These are phyloP conservation scores for Dictyostelium brefeldianum DNA, from an alignment of 78 protist genomes.

Conservation along the genomic window DNA sequence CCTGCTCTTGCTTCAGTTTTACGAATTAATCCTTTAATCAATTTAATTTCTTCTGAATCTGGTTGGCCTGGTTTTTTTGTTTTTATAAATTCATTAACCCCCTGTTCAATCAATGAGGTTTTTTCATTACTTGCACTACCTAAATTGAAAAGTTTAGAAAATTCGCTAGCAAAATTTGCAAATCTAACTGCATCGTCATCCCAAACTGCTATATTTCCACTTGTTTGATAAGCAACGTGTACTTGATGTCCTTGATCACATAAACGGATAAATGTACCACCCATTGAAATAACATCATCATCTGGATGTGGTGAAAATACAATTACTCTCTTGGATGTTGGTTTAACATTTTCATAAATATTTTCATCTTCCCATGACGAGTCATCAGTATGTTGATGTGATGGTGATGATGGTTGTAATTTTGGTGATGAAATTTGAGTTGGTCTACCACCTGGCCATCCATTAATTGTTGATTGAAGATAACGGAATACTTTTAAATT, in stretches of 20 bases:
- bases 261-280: conserved; percentile 85
- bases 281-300: conserved; percentile 92
- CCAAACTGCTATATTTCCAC: conserved; percentile 85
- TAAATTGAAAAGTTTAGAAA: conserved; percentile 34
- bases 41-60: conserved; percentile 50
- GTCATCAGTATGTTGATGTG: not conserved
- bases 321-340: conserved; percentile 68
- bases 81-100: conserved; percentile 18
- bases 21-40: conserved; percentile 88
- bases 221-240: conserved; percentile 75
- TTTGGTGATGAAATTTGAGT: not conserved
- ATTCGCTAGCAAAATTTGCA: conserved; percentile 53
- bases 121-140: not conserved
- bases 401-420: not conserved
- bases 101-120: not conserved
- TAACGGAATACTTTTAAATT: conserved; percentile 72
- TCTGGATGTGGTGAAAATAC: conserved; percentile 93
- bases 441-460: conserved; percentile 88
- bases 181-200: conserved; percentile 84
- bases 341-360: conserved; percentile 11
- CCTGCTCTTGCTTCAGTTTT: conserved; percentile 86
- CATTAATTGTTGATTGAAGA: conserved; percentile 67
- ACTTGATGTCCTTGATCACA: conserved; percentile 87
- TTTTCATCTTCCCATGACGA: not conserved
- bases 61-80: conserved; percentile 67